Base-by-base conservation (phyloP, 2,329 filamentous ascomycete species). In the Kalmusia sp. region DNA sequence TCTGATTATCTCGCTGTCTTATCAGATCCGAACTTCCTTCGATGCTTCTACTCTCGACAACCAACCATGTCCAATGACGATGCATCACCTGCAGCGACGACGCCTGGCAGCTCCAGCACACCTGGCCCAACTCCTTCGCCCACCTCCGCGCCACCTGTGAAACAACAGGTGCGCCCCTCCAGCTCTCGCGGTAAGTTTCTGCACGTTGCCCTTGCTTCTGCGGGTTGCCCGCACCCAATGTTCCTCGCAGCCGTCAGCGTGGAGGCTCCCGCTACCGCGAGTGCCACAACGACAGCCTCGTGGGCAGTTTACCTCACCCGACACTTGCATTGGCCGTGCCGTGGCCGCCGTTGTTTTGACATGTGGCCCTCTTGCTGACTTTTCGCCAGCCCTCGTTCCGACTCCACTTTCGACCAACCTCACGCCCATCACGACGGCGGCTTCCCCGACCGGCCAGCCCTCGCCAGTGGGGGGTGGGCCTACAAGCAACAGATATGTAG, bases 401-500 rank as follows among this genome's bases (percentile, higher is more conserved):
- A 51, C 49, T 8, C 52, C 51, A 6, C 11, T 40, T 43, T 41
- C 56, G 17, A 25, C 51, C 51, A 45, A 48, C 51, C n/a, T 40
- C 49, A 44, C 49, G 33, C 51, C 59, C 28, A 52, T 61, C 59
- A 68, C 67, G 61, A 62, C 67, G 65, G 55, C 62, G 33, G 67
- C 69, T 51, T 60, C 65, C 41, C 55, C 62, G 15, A 24, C 39
- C n/a, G 40, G 49, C 53, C 51, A 61, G 54, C 62, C 68, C 64
- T 71, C 68, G 52, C 65, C 64, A 19, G 45, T 59, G 55, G 69
- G 67, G 61, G 66, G 65, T 41, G 77, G 70, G 50, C 78, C 77
- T 30, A 72, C 75, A 52, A 74, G 71, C 57, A 63, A 56, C 21
- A 67, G 44, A 37, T 70, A 76, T 61, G 63, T 61, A 3, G 66